Conservation (phyloP, 2,329 filamentous ascomycete species). For the Fusarium sp. region DNA sequence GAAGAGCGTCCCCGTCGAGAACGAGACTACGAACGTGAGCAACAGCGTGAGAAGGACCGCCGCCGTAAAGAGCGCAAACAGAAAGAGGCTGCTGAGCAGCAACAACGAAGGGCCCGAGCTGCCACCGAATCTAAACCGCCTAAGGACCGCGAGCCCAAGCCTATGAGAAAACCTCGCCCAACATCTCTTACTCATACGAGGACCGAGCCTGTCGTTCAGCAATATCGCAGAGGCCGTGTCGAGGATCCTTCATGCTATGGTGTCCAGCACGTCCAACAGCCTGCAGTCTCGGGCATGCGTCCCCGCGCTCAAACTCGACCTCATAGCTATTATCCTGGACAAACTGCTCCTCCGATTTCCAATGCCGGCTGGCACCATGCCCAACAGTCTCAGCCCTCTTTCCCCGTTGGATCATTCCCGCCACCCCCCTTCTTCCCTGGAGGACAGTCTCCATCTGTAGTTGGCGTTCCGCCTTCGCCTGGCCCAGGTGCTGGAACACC, state of each 20-base stretch:
- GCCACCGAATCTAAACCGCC: slow-evolving; percentile 41
- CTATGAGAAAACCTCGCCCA: slow-evolving; percentile 49
- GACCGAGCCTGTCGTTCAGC: slow-evolving; percentile 53
- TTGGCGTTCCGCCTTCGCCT: slow-evolving; percentile 49
- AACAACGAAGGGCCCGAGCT: slow-evolving; percentile 43
- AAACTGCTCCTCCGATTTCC: slow-evolving; percentile 46
- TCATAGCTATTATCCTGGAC: slow-evolving; percentile 55
- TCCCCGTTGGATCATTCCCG: slow-evolving; percentile 51
- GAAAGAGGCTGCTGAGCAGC: slow-evolving; percentile 45
- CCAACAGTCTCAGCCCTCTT: slow-evolving; percentile 42
- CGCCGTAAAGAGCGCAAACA: slow-evolving; percentile 48
- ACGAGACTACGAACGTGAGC: slow-evolving; percentile 49
- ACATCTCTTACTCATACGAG: slow-evolving; percentile 50
- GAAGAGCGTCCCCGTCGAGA: slow-evolving; percentile 47
- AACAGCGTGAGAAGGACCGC: slow-evolving; percentile 48
- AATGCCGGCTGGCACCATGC: slow-evolving; percentile 49
- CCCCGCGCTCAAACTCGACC: slow-evolving; percentile 54
- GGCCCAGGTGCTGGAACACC: slow-evolving; percentile 48
- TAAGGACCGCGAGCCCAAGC: slow-evolving; percentile 48
- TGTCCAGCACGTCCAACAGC: slow-evolving; percentile 53
- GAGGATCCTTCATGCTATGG: slow-evolving; percentile 56
- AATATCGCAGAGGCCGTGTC: slow-evolving; percentile 51
- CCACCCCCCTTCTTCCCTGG: slow-evolving; percentile 49
- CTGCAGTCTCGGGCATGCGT: slow-evolving; percentile 50
- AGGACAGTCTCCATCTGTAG: slow-evolving; percentile 45